phyloP scores from a whole-genome alignment of 163 green algal genomes.

The Prototheca wickerhamii region DNA sequence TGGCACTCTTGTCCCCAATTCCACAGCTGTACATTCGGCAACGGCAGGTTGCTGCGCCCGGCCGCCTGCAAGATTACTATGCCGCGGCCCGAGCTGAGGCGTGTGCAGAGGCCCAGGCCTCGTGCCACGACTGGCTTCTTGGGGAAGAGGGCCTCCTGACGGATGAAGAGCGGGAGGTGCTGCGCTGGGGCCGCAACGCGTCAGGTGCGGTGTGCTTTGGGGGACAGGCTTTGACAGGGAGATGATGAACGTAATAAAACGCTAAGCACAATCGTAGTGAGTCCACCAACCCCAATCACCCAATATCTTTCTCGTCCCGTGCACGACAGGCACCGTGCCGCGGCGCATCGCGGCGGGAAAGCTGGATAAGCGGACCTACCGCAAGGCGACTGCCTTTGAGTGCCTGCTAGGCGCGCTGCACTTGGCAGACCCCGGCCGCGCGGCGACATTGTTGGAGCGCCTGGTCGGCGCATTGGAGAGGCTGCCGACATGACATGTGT shows the following conservation, averaged over 20 bases:
- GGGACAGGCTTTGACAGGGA: background rate
- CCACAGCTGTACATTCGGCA: slow-evolving; percentile 28
- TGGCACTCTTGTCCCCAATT: background rate
- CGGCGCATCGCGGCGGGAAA: slow-evolving; percentile 21
- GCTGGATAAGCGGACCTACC: slow-evolving; percentile 23
- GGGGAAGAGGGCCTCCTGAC: slow-evolving; percentile 26
- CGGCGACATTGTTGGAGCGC: background rate
- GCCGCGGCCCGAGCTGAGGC: slow-evolving; percentile 20
- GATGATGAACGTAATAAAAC: too few species aligned
- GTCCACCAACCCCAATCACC: background rate
- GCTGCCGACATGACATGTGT: background rate
- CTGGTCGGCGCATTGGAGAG: background rate
- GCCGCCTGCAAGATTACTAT: slow-evolving; percentile 21
- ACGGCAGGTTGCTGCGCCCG: slow-evolving; percentile 23
- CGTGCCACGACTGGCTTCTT: slow-evolving; percentile 15
- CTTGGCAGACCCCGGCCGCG: background rate
- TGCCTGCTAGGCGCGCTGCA: slow-evolving; percentile 23
- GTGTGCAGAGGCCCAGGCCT: slow-evolving; percentile 32
- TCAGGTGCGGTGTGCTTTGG: background rate
- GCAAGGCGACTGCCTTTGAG: slow-evolving; percentile 35
- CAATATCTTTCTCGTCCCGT: background rate
- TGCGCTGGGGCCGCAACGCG: slow-evolving; percentile 39
- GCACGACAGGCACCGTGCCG: slow-evolving; percentile 21
- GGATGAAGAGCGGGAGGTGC: slow-evolving; percentile 25
- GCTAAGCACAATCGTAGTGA: too few species aligned